Evolutionary conservation across 306 rosid species (phyloP), one percentile per base, ranked within the genome.

Genomic region (Quercus ilex): DNA sequence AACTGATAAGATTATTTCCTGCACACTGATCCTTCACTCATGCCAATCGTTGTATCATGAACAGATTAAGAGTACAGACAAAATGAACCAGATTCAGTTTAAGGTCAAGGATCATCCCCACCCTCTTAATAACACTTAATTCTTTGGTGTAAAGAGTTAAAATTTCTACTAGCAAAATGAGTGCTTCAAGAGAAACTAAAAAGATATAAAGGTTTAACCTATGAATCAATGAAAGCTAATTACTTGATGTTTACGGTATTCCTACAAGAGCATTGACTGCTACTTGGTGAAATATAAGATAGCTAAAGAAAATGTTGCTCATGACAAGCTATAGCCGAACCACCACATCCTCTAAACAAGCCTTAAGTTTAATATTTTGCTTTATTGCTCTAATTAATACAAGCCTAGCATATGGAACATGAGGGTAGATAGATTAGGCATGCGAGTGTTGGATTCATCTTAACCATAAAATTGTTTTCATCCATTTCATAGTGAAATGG

Each of bases 361-460:
- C 21, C 31, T 59, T 5, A 21, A 11, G 65, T 13, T 23, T 20
- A 12, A 21, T 58, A 58, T 58, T 6, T 10, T 21, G 12, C 17
- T 49, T 49, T 49, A 49, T 49, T 81, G 79, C 59, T 62, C 64
- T 79, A 62, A 69, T 46, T 79, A 79, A 82, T 41, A 78, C 78
- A 75, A 86, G 82, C 30, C 73, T 83, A 73, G 76, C 52, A 76
- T 64, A 57, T 49, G 23, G 56, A 77, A 28, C 57, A 71, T 77
- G 74, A 60, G 69, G 30, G 68, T 83, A 52, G 75, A 81, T 58
- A 79, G 73, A 64, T 83, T 59, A 81, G 74, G 75, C 85, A 86
- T 72, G 78, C 73, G 73, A 82, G 55, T 38, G 49, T 79, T 81
- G 76, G 65, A n/a, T 20, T 18, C 11, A 76, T 69, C 78, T 57